phyloP scores from a whole-genome alignment of 768 basidiomycete species.

The Termitomyces sp. region DNA sequence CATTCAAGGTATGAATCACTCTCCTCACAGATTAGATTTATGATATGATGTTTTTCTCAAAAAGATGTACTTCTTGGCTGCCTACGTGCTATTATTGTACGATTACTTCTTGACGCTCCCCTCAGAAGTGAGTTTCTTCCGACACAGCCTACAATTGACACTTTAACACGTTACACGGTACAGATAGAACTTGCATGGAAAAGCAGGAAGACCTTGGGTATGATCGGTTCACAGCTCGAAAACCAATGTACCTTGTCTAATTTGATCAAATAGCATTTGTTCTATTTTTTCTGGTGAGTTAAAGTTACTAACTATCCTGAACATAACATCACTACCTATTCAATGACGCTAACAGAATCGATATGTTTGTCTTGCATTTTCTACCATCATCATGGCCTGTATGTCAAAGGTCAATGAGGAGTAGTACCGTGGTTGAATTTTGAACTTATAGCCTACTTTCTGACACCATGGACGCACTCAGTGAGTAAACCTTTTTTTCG shows the following conservation, averaged over 20 bases:
- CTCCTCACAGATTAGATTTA: neutral
- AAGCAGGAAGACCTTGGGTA: conserved; percentile 7
- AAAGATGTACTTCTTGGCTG: conserved; percentile 7
- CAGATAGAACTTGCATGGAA: conserved; percentile 18
- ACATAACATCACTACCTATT: neutral
- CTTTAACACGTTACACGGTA: neutral
- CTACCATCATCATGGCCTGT: conserved; percentile 12
- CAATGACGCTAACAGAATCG: conserved; percentile 14
- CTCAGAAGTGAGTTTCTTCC: conserved; percentile 8
- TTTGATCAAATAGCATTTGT: conserved; percentile 1
- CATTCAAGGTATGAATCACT: neutral
- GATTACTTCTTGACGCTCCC: conserved; percentile 17
- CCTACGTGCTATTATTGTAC: conserved; percentile 13
- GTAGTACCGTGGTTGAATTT: neutral
- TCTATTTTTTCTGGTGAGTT: conserved; percentile 15
- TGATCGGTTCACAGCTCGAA: neutral
- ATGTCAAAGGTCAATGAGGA: neutral
- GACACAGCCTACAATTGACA: too few relatives aligned
- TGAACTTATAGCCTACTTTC: conserved; percentile 10
- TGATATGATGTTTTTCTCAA: neutral
- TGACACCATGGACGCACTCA: conserved; percentile 3
- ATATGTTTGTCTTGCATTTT: conserved; percentile 15
- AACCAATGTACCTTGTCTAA: neutral
- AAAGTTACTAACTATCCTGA: neutral
- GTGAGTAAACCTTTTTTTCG: neutral